A percentile compares a stretch with the other conserved stretches of the same genome.
Evolutionary conservation across 2,329 filamentous ascomycete genomes (phyloP).

Genomic region (Coniochaeta hoffmannii): DNA sequence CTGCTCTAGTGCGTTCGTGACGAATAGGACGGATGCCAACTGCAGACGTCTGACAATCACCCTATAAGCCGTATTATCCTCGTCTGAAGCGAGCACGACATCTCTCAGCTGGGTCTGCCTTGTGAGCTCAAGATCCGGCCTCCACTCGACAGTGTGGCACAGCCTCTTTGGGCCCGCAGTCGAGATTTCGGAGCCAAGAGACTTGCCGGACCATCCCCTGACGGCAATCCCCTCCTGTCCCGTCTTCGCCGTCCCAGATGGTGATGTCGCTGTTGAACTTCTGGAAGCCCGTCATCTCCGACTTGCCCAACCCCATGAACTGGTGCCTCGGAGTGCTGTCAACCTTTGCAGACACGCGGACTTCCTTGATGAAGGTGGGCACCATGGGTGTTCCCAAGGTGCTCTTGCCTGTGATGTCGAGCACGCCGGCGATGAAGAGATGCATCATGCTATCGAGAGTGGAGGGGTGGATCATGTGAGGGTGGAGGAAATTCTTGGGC

Average conservation of each 20-base stretch:
- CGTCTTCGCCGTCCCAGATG: neutral
- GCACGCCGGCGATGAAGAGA: neutral
- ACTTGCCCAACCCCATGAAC: neutral
- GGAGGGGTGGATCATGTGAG: neutral
- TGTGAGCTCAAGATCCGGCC: conserved; percentile 14
- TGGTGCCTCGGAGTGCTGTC: neutral
- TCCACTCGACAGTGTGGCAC: conserved; percentile 27
- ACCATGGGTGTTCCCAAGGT: neutral
- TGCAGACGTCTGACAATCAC: neutral
- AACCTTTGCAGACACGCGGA: neutral
- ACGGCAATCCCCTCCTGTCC: neutral
- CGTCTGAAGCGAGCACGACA: neutral
- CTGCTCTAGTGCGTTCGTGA: neutral
- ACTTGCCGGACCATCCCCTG: neutral
- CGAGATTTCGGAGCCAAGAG: neutral
- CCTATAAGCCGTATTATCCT: neutral
- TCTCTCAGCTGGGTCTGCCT: neutral
- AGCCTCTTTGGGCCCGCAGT: conserved; percentile 15
- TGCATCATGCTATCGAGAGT: neutral
- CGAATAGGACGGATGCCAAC: neutral
- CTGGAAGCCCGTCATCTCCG: neutral
- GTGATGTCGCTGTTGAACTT: neutral
- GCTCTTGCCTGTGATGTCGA: neutral
- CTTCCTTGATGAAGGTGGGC: neutral
- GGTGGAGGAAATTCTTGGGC: neutral